Evolutionary conservation across 345 rosid species (phyloP), one percentile per base, ranked within the genome.

Genomic region (Lagerstroemia speciosa): DNA sequence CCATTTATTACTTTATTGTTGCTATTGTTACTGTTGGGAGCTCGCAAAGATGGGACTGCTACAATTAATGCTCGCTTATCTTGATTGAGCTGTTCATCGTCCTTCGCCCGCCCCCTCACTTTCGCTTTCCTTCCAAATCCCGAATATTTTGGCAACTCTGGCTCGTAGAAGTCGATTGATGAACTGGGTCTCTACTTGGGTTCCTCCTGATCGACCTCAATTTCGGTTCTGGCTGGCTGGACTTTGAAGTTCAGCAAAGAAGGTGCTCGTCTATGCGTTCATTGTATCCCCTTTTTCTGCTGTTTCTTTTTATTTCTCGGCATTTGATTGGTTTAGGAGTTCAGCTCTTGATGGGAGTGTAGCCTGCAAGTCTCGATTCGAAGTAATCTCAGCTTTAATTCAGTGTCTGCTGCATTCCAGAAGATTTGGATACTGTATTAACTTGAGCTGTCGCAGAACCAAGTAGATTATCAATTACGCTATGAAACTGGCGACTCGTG

Each of bases 51-150:
- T 58, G 34, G 34, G 63, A 14, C 63, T 58, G 34, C 63, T 19
- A 58, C 15, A 58, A 58, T 58, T 30, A 58, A 58, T 58, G 63
- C 63, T 58, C 63, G 6, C 63, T 58, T 30, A 58, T 58, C 63
- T 27, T 58, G 63, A 58, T 58, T 30, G 34, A 26, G 17, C 33
- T 58, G 32, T 58, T 27, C 63, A 27, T 58, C 63, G 6, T 27
- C 63, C 14, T 22, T 34, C 63, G 29, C 34, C 63, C 12, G 63
- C 63, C 63, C 15, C 34, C 63, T 19, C 34, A 5, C 29, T 58
- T 58, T 26, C 33, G 61, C 29, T 58, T 58, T 27, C 31, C 63
- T 58, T 58, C 20, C 19, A 58, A 58, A 58, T 30, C 63, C 27
- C 34, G 31, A 30, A 27, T 27, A 8, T 29, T 58, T 58, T 15